Evolutionary conservation across 2,329 filamentous ascomycete genomes (phyloP), one percentile per base, ranked within the genome.

Genomic region (Xylaria arbuscula): DNA sequence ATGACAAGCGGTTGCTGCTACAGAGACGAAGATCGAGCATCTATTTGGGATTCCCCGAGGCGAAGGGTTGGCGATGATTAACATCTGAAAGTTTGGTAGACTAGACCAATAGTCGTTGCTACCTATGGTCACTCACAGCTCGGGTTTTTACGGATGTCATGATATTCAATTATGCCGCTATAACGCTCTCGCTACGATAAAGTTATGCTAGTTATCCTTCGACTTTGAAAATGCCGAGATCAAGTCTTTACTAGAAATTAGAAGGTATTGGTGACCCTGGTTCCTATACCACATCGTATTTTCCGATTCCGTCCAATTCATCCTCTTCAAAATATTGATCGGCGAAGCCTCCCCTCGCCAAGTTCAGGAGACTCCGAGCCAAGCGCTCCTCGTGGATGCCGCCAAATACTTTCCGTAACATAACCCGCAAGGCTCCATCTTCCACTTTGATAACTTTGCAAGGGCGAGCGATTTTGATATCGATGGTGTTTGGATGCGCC

Each of bases 401-500:
- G 0, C 70, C 74, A 32, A 71, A 73, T 38, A 81, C 66, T 38
- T 76, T 72, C 0, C 75, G 76, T 3, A 77, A 73, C 1, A 76
- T n/a, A 36, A 74, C 74, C 32, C 76, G 76, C 32, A 76, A 48
- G 9, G 74, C 62, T 17, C 74, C 70, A 10, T 76, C 70, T 32
- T 78, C 71, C 0, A 70, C 66, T 2, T 73, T 69, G 45, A 77
- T 66, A 42, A 83, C 76, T 34, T 73, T 73, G 28, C 73, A 76
- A 9, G 81, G 82, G 13, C 82, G 78, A 7, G 80, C 75, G 48
- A 80, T 78, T 70, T 76, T 80, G n/a, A 78, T 75, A 56, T 78
- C 77, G 32, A 84, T 79, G 13, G 3, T 24, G 2, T 65, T 72
- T 60, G 76, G 74, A 65, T 78, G 73, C 24, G 73, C 73, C 45